Percentiles rank a stretch among this genome's conserved stretches.
Conservation (phyloP, 495 filamentous ascomycete genomes). For the Hyaloscypha finlandica region DNA sequence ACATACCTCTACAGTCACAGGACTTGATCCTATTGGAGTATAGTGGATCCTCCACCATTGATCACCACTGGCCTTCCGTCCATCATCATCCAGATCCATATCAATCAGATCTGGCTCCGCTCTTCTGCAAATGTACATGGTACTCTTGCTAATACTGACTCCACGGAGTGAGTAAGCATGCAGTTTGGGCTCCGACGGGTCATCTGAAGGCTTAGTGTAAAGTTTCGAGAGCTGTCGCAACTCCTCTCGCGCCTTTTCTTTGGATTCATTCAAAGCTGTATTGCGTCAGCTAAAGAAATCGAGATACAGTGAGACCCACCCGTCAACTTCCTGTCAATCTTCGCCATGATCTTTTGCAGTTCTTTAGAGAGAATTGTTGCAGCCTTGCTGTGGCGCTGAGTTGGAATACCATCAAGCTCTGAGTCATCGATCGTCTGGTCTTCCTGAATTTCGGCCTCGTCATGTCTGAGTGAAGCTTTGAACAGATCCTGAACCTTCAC, state of each 20-base stretch:
- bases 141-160: slow-evolving; percentile 31
- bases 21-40: slow-evolving; percentile 23
- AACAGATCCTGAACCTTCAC: slow-evolving; percentile 32
- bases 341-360: slow-evolving; percentile 41
- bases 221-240: slow-evolving; percentile 51
- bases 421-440: slow-evolving; percentile 29
- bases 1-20: slow-evolving; percentile 31
- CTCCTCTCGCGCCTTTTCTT: slow-evolving; percentile 47
- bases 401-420: slow-evolving; percentile 4
- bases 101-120: slow-evolving; percentile 27
- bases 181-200: slow-evolving; percentile 44
- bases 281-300: slow-evolving; percentile 3
- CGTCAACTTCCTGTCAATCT: slow-evolving; percentile 53
- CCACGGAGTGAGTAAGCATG: slow-evolving; percentile 36
- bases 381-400: slow-evolving; percentile 27
- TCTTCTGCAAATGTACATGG: slow-evolving; percentile 25
- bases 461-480: slow-evolving; percentile 24
- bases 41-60: slow-evolving; percentile 44
- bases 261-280: slow-evolving; percentile 54
- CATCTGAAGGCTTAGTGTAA: slow-evolving; percentile 55
- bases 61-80: slow-evolving; percentile 20
- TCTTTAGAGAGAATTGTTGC: slow-evolving; percentile 39
- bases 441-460: slow-evolving; percentile 38
- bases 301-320: slow-evolving; percentile 36
- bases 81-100: slow-evolving; percentile 29